Percentiles rank a stretch among this genome's conserved stretches.
Evolutionary conservation across 768 basidiomycete species (phyloP).

Genomic region (Suillus lakei): DNA sequence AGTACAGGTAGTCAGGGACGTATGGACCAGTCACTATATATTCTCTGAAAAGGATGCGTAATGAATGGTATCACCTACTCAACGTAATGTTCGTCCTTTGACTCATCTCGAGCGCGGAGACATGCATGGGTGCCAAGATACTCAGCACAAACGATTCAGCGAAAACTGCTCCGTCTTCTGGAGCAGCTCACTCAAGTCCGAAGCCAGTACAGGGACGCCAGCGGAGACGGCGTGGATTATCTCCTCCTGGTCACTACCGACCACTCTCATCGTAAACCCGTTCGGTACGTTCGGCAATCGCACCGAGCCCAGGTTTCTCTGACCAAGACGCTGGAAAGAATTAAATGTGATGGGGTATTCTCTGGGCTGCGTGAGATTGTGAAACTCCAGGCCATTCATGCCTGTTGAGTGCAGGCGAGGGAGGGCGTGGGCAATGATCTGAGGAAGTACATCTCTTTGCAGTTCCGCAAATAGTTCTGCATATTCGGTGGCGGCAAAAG

Average conservation of each 20-base stretch:
- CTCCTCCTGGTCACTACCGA: constrained; percentile 24
- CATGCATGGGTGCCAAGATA: not conserved
- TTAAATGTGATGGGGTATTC: constrained; percentile 35
- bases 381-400: constrained; percentile 24
- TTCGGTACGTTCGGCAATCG: constrained; percentile 37
- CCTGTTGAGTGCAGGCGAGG: constrained; percentile 20
- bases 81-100: not conserved
- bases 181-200: constrained; percentile 18
- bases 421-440: constrained; percentile 32
- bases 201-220: not conserved
- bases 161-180: constrained; percentile 22
- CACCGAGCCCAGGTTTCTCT: constrained; percentile 28
- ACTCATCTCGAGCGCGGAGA: not conserved
- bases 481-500: constrained; percentile 42
- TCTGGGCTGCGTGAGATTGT: constrained; percentile 29
- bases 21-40: not conserved
- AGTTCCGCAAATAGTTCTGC: constrained; percentile 41
- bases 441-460: constrained; percentile 32
- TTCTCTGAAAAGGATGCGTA: not conserved
- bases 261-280: constrained; percentile 33
- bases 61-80: not conserved
- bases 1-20: not conserved
- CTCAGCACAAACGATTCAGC: constrained; percentile 34
- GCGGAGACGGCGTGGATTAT: not conserved
- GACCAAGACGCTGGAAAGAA: constrained; percentile 39